Percentiles rank a stretch among this genome's conserved stretches.
Conservation (phyloP, 805 yeast genomes). For the Candida morakotiae region DNA sequence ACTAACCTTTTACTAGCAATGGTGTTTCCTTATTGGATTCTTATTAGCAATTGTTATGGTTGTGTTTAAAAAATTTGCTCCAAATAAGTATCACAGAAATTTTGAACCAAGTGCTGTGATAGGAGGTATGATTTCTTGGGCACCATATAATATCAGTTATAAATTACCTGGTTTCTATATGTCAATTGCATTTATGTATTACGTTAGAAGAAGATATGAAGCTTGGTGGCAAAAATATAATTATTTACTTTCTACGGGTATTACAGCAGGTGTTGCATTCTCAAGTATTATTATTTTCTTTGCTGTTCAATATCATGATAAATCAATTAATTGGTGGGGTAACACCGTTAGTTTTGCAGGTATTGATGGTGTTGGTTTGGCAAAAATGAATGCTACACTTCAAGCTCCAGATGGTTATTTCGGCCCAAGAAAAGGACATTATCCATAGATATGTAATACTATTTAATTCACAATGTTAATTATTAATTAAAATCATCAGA, state of each 20-base stretch:
- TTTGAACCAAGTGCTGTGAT: constrained; percentile 50
- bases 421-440: constrained; percentile 27
- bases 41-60: constrained; percentile 16
- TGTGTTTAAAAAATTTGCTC: constrained; percentile 15
- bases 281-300: constrained; percentile 54
- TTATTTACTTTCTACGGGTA: constrained; percentile 50
- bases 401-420: constrained; percentile 29
- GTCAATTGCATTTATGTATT: constrained; percentile 49
- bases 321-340: constrained; percentile 59
- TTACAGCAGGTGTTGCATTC: constrained; percentile 56
- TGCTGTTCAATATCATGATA: constrained; percentile 42
- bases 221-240: constrained; percentile 68
- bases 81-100: constrained; percentile 12
- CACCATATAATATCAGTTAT: constrained; percentile 43
- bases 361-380: constrained; percentile 21
- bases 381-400: constrained; percentile 14
- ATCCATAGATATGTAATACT: constrained; percentile 12
- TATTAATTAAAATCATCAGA: too few relatives aligned
- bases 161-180: constrained; percentile 52
- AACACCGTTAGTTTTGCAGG: constrained; percentile 29
- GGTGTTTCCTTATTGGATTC: constrained; percentile 52
- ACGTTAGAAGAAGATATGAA: constrained; percentile 39
- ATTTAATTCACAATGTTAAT: too few relatives aligned
- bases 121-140: constrained; percentile 40
- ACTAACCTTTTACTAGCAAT: constrained; percentile 20